These are phyloP conservation scores for Incumbomyces lentus DNA, from an alignment of 2,329 filamentous ascomycete genomes.

Conservation along the genomic window DNA sequence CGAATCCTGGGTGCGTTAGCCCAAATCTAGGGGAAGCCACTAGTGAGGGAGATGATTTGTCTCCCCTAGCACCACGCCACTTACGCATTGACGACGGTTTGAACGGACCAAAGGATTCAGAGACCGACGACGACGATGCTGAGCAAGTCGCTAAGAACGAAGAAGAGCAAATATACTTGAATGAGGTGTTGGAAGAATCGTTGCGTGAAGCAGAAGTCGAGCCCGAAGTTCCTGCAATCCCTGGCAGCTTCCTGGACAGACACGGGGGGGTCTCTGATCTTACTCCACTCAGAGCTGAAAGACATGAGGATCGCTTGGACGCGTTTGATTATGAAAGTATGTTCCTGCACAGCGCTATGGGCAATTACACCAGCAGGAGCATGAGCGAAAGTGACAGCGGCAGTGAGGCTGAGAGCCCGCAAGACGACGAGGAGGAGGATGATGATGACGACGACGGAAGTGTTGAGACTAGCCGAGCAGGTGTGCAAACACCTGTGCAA, in stretches of 20 bases:
- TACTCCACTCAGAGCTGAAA: slow-evolving; percentile 47
- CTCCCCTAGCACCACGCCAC: no score
- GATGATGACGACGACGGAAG: slow-evolving; percentile 19
- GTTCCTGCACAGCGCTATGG: slow-evolving; percentile 86
- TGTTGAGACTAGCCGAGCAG: slow-evolving; percentile 15
- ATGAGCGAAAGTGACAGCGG: slow-evolving; percentile 13
- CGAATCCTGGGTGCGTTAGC: no score
- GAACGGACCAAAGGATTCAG: background rate
- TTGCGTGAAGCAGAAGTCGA: slow-evolving; percentile 24
- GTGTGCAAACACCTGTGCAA: slow-evolving; percentile 15
- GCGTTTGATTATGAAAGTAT: slow-evolving; percentile 96
- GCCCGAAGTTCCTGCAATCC: slow-evolving; percentile 26
- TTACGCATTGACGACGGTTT: background rate
- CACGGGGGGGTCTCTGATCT: slow-evolving; percentile 36
- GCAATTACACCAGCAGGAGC: slow-evolving; percentile 39
- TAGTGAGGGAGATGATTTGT: background rate
- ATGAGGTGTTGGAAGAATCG: slow-evolving; percentile 33
- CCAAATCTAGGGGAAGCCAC: background rate
- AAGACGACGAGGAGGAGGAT: slow-evolving; percentile 16
- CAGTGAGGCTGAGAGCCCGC: slow-evolving; percentile 11
- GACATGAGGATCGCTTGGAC: slow-evolving; percentile 87
- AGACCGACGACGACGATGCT: slow-evolving; percentile 27
- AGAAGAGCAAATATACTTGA: slow-evolving; percentile 43
- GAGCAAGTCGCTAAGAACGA: slow-evolving; percentile 21
- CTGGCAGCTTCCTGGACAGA: slow-evolving; percentile 14